Conservation (phyloP, 768 basidiomycete species). For the Amanita muscaria region DNA sequence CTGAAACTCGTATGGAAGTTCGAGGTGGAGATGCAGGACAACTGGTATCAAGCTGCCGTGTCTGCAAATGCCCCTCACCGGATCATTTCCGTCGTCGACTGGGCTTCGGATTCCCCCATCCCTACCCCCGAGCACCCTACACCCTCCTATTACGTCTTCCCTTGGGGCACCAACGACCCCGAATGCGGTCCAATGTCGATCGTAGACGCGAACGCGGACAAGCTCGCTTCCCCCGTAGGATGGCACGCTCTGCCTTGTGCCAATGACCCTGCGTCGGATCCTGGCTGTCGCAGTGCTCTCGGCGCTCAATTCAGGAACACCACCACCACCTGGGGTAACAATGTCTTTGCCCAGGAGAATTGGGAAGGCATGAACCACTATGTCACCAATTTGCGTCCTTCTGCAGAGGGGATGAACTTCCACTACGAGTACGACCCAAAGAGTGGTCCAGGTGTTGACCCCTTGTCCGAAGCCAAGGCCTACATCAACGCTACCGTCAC, state of each 20-base stretch:
- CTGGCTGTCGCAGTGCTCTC: constrained; percentile 5
- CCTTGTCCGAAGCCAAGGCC: constrained; percentile 61
- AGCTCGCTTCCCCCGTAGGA: constrained; percentile 74
- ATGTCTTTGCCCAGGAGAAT: constrained; percentile 93
- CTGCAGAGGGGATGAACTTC: constrained; percentile 46
- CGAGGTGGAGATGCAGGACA: constrained; percentile 89
- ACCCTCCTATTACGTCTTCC: constrained; percentile 65
- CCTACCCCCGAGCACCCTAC: constrained; percentile 24
- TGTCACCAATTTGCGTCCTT: constrained; percentile 73
- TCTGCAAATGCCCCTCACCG: constrained; percentile 65
- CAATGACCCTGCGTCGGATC: constrained; percentile 68
- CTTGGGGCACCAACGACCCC: constrained; percentile 85
- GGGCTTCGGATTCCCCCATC: constrained; percentile 75
- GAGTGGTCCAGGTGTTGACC: constrained; percentile 42
- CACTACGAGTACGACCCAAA: constrained; percentile 71
- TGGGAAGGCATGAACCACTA: constrained; percentile 67
- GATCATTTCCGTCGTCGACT: constrained; percentile 87
- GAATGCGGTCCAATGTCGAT: constrained; percentile 49
- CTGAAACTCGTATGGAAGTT: constrained; percentile 86
- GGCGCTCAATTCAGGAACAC: constrained; percentile 36
- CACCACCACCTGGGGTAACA: constrained; percentile 83
- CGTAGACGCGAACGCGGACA: constrained; percentile 64
- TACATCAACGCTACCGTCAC: constrained; percentile 85
- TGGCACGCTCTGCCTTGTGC: constrained; percentile 82
- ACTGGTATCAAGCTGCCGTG: constrained; percentile 92